These are phyloP conservation scores for Pelargonium cotyledonis DNA, from an alignment of 441 rosid genomes.

Conservation along the genomic window DNA sequence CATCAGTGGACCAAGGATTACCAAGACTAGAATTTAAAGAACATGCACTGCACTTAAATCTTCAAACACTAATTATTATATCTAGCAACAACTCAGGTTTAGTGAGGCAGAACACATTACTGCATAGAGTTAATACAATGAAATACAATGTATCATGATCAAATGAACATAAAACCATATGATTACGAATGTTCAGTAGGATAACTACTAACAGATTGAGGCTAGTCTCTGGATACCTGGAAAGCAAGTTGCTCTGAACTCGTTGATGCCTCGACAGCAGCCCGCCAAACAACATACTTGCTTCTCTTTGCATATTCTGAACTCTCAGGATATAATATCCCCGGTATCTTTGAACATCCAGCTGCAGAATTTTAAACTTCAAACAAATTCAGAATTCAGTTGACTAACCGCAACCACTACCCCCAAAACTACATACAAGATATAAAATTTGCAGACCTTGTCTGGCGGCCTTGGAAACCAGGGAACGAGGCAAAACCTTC, in stretches of 20 bases:
- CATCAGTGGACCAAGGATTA: neutral
- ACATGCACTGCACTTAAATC: constrained; percentile 2
- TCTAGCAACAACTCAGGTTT: neutral
- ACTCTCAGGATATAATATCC: constrained; percentile 77
- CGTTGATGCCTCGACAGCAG: constrained; percentile 81
- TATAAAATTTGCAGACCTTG: constrained; percentile 56
- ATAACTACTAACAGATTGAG: neutral
- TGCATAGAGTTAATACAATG: neutral
- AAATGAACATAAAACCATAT: neutral
- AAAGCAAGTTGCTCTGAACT: constrained; percentile 79
- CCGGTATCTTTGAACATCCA: constrained; percentile 65
- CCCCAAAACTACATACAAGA: constrained; percentile 16
- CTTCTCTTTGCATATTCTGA: constrained; percentile 83
- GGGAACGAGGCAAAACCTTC: constrained; percentile 65
- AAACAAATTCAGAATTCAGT: constrained; percentile 40
- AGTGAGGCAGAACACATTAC: neutral
- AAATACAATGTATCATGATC: neutral
- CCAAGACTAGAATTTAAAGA: neutral
- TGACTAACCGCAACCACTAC: constrained; percentile 17
- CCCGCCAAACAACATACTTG: constrained; percentile 71
- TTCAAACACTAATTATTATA: neutral
- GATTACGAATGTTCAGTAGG: too few species aligned
- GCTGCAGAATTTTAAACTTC: constrained; percentile 55
- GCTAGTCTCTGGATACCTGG: constrained; percentile 40
- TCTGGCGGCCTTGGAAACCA: constrained; percentile 81